phyloP scores from a whole-genome alignment of 257 asterid species.

The Solanum ahanhuiri region DNA sequence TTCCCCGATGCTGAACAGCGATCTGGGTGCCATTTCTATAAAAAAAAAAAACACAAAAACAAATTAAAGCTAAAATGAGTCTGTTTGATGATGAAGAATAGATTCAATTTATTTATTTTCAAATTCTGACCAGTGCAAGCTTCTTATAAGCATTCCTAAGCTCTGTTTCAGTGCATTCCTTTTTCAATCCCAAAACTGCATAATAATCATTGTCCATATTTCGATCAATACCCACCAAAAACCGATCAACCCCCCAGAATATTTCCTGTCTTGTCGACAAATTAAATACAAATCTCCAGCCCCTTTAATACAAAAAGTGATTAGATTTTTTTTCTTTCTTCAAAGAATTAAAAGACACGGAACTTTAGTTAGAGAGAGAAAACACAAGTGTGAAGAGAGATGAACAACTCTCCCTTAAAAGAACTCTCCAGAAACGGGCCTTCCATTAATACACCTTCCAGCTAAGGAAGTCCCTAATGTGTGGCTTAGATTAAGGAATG shows the following conservation, averaged over 20 bases:
- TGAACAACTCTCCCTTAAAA: constrained; percentile 4
- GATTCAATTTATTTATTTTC: not conserved
- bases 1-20: constrained; percentile 54
- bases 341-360: constrained; percentile 11
- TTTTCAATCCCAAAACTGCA: constrained; percentile 60
- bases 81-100: not conserved
- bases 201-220: constrained; percentile 30
- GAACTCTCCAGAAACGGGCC: constrained; percentile 48
- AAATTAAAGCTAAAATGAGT: not conserved
- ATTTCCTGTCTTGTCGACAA: constrained; percentile 35
- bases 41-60: not conserved
- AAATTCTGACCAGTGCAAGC: constrained; percentile 69
- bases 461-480: not conserved
- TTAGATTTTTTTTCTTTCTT: not conserved
- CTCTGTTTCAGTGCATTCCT: constrained; percentile 55
- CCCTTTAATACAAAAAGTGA: not conserved
- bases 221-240: not conserved
- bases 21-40: constrained; percentile 93
- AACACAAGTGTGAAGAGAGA: not conserved
- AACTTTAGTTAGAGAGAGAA: constrained; percentile 6
- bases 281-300: constrained; percentile 8
- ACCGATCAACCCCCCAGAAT: not conserved
- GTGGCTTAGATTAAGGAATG: not conserved
- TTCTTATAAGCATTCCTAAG: constrained; percentile 68
- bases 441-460: constrained; percentile 2